Evolutionary conservation across 75 land plant species (phyloP), one percentile per base, ranked within the genome.

Genomic region (Selaginella tamariscina): DNA sequence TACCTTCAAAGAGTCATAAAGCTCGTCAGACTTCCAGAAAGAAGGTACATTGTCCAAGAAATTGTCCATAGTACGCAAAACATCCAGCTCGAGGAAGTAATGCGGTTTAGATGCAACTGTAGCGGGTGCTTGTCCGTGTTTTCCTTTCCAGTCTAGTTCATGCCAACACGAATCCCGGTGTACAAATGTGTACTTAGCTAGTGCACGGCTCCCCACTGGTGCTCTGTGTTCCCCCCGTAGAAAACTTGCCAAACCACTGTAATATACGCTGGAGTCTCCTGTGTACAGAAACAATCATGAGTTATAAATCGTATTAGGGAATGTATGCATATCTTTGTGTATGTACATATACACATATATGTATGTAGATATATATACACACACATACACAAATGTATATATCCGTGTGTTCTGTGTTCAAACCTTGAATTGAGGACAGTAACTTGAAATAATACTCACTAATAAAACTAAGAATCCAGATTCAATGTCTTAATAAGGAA

Each of bases 81-180:
- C 83, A 83, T 94, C 96, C 32, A 94, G 70, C 69, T 86, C 88
- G 54, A 85, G 81, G 68, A 94, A 94, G 72, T 94, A 94, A 63
- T 94, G 91, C 57, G 96, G 98, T 77, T 94, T 94, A 56, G 96
- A 83, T n/a, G 98, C 98, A 66, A 94, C 96, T 56, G 82, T 76
- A 26, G 96, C 91, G 44, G 98, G 98, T 22, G 98, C 82, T 56
- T 94, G 95, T 8, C 96, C 91, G 76, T 85, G 98, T 63, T 77
- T 80, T 27, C 98, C 98, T 56, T 89, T 83, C 98, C 98, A 94
- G 72, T 80, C 88, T 65, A 94, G 91, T 75, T 86, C 91, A 65
- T 89, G 88, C 98, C 98, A 94, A 49, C 82, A 89, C 24, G 57
- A 71, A 21, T 89, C 98, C 20, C 98, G 81, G 69, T 90, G 86